Base-by-base conservation (phyloP, 2,329 filamentous ascomycete species). In the Chrysoporthe puriensis region DNA sequence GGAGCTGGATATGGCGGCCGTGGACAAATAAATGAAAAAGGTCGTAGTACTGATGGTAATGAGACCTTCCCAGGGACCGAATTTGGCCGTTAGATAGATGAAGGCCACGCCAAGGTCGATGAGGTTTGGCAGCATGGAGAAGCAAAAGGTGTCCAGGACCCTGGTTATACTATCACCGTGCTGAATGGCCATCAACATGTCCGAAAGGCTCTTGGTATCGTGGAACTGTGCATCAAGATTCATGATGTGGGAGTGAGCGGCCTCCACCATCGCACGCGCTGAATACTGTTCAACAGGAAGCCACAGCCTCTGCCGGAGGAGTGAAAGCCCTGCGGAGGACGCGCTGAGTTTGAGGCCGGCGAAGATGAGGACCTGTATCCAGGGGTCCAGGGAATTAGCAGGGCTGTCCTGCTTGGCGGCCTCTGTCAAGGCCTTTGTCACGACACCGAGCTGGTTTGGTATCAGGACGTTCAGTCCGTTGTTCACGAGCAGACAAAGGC, bases 401-500 rank as follows among this genome's bases (percentile, higher is more conserved):
- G 40, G 16, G 54, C 84, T 82, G 46, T 74, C 76, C 9, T 83
- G 81, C 42, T 83, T 50, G 11, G 63, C 32, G n/a, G 54, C 18
- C 32, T 57, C 54, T 9, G 65, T 83, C 32, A 96, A 80, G 69
- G 86, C 86, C 73, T 96, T 88, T 71, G 92, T 90, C 70, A 97
- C 89, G 67, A 92, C 88, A 71, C 93, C 93, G 43, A 95, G 87
- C 75, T 96, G 92, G 26, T 91, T 86, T n/a, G 93, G 93, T 43
- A 93, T 88, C 54, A 96, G 80, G 16, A 97, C 82, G 72, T 94
- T 92, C 62, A 96, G 81, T 5, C 86, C 86, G 71, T 94, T 93
- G 66, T 89, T 86, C 63, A 84, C 81, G n/a, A 94, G 76, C 32
- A 96, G 82, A 72, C 91, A 91, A 1, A 91, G 56, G 0, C 86